Conservation (phyloP, 1,139 yeast species). For the Nakaseomyces glabratus region DNA sequence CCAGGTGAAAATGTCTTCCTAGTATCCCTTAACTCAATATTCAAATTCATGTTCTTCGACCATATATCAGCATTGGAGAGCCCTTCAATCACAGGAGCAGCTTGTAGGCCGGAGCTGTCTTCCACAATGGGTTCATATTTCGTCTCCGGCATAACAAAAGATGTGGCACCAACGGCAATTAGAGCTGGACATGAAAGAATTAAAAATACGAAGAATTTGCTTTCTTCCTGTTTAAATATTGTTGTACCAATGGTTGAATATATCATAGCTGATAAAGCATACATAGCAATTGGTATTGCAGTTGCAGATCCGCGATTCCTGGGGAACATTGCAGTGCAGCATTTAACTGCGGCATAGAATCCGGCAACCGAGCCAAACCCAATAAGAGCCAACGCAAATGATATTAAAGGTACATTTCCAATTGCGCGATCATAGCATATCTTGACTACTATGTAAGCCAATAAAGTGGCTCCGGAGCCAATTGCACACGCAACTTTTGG, state of each 20-base stretch:
- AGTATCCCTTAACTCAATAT: background rate
- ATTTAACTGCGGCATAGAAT: slow-evolving; percentile 58
- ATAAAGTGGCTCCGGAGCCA: slow-evolving; percentile 43
- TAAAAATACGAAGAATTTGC: slow-evolving; percentile 32
- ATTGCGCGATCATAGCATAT: slow-evolving; percentile 31
- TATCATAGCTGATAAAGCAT: slow-evolving; percentile 41
- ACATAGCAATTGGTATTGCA: slow-evolving; percentile 51
- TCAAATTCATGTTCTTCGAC: background rate
- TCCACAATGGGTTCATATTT: background rate
- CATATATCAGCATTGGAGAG: background rate
- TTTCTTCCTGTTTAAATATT: slow-evolving; percentile 39
- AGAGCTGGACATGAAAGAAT: slow-evolving; percentile 26
- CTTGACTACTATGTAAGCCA: slow-evolving; percentile 36
- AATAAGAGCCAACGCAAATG: slow-evolving; percentile 42
- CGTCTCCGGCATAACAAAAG: background rate
- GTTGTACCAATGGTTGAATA: slow-evolving; percentile 38
- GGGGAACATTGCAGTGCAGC: slow-evolving; percentile 64
- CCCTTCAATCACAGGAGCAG: background rate
- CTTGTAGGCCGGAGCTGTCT: background rate
- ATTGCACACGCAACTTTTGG: slow-evolving; percentile 44
- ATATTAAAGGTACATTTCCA: slow-evolving; percentile 33
- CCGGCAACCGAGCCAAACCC: slow-evolving; percentile 62
- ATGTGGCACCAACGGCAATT: slow-evolving; percentile 26
- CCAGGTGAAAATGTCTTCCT: background rate
- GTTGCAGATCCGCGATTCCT: slow-evolving; percentile 62